Evolutionary conservation across 2,329 filamentous ascomycete genomes (phyloP).

Genomic region (Scorias spongiosa): DNA sequence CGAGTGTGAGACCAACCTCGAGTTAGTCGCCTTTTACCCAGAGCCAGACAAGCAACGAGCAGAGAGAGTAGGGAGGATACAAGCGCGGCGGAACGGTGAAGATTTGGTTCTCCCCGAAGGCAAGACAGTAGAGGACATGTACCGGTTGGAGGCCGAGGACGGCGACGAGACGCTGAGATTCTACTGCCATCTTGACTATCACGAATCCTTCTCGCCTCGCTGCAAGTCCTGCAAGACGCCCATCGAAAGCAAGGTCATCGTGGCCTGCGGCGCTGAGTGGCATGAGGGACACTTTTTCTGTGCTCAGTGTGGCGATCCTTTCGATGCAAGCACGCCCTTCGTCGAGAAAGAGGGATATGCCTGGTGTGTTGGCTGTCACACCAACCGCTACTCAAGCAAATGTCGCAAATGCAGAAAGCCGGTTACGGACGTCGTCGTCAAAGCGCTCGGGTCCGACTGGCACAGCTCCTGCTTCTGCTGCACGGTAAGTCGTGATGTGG

Average conservation of each 20-base stretch:
- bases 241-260: conserved; percentile 86
- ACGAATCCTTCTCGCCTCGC: conserved; percentile 79
- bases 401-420: conserved; percentile 72
- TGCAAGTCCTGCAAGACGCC: conserved; percentile 95
- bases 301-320: conserved; percentile 85
- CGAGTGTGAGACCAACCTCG: conserved; percentile 71
- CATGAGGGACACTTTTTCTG: conserved; percentile 98
- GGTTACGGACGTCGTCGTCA: conserved; percentile 79
- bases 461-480: conserved; percentile 87
- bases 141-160: conserved; percentile 30
- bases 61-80: conserved; percentile 60
- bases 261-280: conserved; percentile 90
- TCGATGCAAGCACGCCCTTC: conserved; percentile 54
- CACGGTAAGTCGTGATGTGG: conserved; percentile 26
- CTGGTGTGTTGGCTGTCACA: conserved; percentile 90
- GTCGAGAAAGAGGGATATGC: conserved; percentile 97
- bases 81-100: conserved; percentile 38
- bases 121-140: conserved; percentile 40
- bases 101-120: conserved; percentile 41
- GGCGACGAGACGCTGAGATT: conserved; percentile 64
- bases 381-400: conserved; percentile 76
- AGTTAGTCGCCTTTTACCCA: conserved; percentile 91
- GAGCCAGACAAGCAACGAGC: conserved; percentile 61
- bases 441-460: conserved; percentile 83
- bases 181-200: conserved; percentile 98